Base-by-base conservation (phyloP, 257 asterid genomes). In the Solanum arcanum region DNA sequence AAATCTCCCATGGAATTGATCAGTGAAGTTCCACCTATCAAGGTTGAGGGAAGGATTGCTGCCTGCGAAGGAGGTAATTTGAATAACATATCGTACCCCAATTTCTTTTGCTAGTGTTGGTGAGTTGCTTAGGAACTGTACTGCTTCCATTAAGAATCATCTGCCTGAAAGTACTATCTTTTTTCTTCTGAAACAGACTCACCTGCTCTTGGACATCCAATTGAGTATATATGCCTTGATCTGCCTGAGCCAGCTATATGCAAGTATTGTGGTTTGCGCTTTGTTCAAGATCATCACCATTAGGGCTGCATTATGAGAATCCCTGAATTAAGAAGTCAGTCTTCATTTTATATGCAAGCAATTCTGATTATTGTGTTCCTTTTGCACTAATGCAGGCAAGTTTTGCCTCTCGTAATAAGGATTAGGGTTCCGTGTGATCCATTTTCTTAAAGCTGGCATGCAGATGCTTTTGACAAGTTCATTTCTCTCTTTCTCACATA, bases 1-100 rank as follows among this genome's bases (percentile, higher is more conserved):
- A 95, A 94, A 88, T 97, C 99, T 85, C 99, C 99, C 15, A 95
- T 96, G 98, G 97, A 97, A 88, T 88, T 97, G 95, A 97, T 97
- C 93, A 95, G 94, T 88, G 99, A 97, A 93, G 99, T 96, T 89
- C 97, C 96, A 87, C 99, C 99, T 12, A 94, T 95, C 92, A 96
- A 91, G 94, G 98, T 97, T 60, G 94, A 92, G 83, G 95, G 94
- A 90, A 90, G 98, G 91, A 95, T 94, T 68, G 98, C 88, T 88
- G 98, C 94, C 85, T 95, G 99, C 85, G 99, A 96, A 93, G 99
- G 99, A 92, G 98, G 99, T 95, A 82, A 95, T 74, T 85, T 78
- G 25, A 78, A 78, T 29, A 27, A 0, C 16, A 46, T 49, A 44
- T 5, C 15, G 14, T 78, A 16, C 62, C 29, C 66, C 66, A 27